These are phyloP conservation scores for Protea cynaroides DNA, from an alignment of 164 flowering plant genomes.

Conservation along the genomic window DNA sequence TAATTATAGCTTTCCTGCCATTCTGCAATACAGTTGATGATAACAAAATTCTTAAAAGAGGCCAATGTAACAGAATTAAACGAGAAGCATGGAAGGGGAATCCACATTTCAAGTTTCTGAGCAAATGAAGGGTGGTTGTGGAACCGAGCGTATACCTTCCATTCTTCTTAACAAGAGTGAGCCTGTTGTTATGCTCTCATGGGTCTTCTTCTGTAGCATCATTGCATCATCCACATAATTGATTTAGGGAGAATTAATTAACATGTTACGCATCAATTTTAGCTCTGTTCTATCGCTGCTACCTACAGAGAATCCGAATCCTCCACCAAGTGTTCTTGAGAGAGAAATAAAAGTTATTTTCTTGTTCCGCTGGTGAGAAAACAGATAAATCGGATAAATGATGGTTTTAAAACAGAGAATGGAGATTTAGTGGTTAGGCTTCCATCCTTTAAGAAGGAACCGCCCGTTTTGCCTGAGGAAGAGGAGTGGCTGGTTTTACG, in stretches of 20 bases:
- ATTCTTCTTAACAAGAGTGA: conserved; percentile 81
- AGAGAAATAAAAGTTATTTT: background rate
- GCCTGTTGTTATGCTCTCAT: conserved; percentile 79
- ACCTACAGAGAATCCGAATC: conserved; percentile 8
- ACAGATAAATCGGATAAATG: background rate
- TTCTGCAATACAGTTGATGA: background rate
- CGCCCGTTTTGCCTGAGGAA: too few species aligned
- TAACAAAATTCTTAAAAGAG: background rate
- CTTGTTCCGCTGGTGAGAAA: background rate
- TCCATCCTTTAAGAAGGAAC: too few species aligned
- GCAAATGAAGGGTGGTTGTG: conserved; percentile 19
- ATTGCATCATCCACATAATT: background rate
- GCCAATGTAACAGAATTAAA: background rate
- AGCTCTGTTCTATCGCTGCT: conserved; percentile 9
- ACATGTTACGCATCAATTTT: background rate
- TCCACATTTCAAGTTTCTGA: conserved; percentile 22
- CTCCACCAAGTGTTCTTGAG: background rate
- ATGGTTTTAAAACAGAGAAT: too few species aligned
- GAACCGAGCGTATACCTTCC: conserved; percentile 46
- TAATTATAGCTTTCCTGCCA: conserved; percentile 20
- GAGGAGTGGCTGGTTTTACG: too few species aligned
- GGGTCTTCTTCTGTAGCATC: conserved; percentile 64
- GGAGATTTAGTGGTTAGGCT: too few species aligned
- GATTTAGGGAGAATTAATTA: background rate
- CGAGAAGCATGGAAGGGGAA: background rate